These are phyloP conservation scores for Phycomyces nitens DNA, from an alignment of 192 early-diverging fungal species.

Conservation along the genomic window DNA sequence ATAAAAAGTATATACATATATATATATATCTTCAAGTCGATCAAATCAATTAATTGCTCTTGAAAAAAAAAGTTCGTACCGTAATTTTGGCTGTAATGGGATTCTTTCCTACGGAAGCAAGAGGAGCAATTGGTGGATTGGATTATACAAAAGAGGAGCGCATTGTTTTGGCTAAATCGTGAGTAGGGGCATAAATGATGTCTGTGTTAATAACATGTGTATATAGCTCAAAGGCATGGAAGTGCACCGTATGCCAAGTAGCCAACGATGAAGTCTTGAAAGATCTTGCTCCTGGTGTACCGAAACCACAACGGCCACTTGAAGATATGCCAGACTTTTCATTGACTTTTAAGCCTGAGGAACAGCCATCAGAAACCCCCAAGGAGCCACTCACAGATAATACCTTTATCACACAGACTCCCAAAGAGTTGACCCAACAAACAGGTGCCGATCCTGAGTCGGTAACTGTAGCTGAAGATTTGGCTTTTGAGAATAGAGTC, in stretches of 20 bases:
- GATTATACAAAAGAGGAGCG: constrained; percentile 69
- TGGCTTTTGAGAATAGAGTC: too few species aligned
- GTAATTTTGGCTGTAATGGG: constrained; percentile 84
- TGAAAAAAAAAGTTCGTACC: constrained; percentile 64
- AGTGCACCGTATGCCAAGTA: constrained; percentile 30
- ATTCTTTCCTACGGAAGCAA: constrained; percentile 85
- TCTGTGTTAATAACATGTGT: too few species aligned
- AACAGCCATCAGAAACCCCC: too few species aligned
- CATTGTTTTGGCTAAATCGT: constrained; percentile 55
- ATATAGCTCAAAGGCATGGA: constrained; percentile 43
- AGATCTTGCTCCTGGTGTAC: constrained; percentile 19
- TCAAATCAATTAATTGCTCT: too few species aligned
- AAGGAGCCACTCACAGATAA: too few species aligned
- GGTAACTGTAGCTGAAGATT: too few species aligned
- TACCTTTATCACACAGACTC: too few species aligned
- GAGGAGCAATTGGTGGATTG: constrained; percentile 77
- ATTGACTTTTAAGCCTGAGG: constrained; percentile 7
- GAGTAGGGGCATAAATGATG: not conserved
- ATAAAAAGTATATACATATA: too few species aligned
- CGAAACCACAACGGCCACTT: not conserved
- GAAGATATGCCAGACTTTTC: constrained; percentile 12
- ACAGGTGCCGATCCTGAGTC: too few species aligned
- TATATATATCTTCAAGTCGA: too few species aligned
- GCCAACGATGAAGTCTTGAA: constrained; percentile 35
- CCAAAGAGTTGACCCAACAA: not conserved